Evolutionary conservation across 192 early-diverging fungal genomes (phyloP), one percentile per base, ranked within the genome.

Genomic region (Rhizoclosmatium sp.): DNA sequence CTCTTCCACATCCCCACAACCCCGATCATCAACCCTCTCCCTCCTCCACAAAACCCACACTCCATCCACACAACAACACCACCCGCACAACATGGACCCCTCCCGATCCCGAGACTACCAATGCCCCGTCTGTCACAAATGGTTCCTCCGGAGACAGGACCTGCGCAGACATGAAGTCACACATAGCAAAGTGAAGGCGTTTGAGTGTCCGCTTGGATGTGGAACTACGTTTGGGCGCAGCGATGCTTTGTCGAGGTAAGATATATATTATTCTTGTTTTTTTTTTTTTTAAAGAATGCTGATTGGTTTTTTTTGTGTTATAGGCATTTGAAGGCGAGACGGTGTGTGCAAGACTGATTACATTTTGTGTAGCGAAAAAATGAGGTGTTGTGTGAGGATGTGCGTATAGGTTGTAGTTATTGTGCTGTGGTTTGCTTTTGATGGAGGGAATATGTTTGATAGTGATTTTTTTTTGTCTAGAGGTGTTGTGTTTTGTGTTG

Each of bases 171-270:
- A 76, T 66, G 75, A 76, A 42, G 75, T 76, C 10, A 76, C 75
- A 44, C 75, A 76, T 46, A 67, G 64, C 21, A 76, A 76, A 44
- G 64, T 76, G 9, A 76, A 76, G 49, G 75, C 75, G 9, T 76
- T 76, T 67, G 41, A 45, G 41, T 76, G 75, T 67, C 75, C 75
- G 46, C 41, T 67, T 16, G 75, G 75, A 39, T 76, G 75, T 67
- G 75, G 75, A 4, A 76, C 75, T 3, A 67, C 75, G 12, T 76
- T 76, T 67, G 75, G 75, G 47, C 44, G 75, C 2, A 76, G 75
- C 41, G 75, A 76, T 41, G 75, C 75, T 5, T 41, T 76, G 31
- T 76, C 75, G 45, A 76, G 75, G 75, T 76, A 47, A 67, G 19
- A 61, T 12, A 16, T 71, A 21, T 12, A 44, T 19, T 14, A 21